phyloP scores from a whole-genome alignment of 352 stramenopile genomes.

The Phytophthora melonis region DNA sequence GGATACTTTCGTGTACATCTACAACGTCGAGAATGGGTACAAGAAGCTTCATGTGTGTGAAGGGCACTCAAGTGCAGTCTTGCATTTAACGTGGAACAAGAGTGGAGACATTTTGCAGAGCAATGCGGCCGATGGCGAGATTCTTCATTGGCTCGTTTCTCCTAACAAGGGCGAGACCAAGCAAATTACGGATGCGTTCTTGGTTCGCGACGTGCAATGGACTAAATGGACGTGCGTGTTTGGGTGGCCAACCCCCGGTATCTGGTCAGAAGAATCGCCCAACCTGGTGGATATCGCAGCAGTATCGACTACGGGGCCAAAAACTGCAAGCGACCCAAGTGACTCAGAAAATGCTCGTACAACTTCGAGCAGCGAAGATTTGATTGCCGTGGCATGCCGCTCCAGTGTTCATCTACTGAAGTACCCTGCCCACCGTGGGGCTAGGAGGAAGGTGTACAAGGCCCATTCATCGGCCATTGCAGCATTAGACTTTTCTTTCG shows the following conservation, averaged over 20 bases:
- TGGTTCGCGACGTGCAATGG: constrained; percentile 68
- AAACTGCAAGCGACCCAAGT: constrained; percentile 1
- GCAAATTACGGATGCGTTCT: constrained; percentile 71
- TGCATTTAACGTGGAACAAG: constrained; percentile 89
- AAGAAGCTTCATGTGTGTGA: constrained; percentile 73
- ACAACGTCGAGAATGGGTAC: constrained; percentile 55
- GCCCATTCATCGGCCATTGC: constrained; percentile 60
- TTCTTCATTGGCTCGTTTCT: constrained; percentile 64
- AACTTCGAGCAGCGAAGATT: constrained; percentile 36
- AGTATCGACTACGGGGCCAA: constrained; percentile 50
- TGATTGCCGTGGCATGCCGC: constrained; percentile 61
- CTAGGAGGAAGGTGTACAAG: constrained; percentile 54
- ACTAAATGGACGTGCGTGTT: constrained; percentile 76
- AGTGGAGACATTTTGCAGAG: constrained; percentile 84
- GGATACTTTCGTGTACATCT: constrained; percentile 77
- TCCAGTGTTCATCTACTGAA: constrained; percentile 61
- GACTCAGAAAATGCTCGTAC: constrained; percentile 1
- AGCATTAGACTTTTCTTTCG: constrained; percentile 58
- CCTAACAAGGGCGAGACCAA: constrained; percentile 47
- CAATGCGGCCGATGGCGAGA: constrained; percentile 77
- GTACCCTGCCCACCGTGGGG: constrained; percentile 54
- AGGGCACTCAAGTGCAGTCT: constrained; percentile 84
- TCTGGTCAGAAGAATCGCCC: constrained; percentile 64
- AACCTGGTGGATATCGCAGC: constrained; percentile 63
- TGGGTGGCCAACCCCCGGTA: constrained; percentile 69